Percentiles rank a stretch among this genome's conserved stretches.
Conservation (phyloP, 306 rosid genomes). For the Cicer chorassanicum region DNA sequence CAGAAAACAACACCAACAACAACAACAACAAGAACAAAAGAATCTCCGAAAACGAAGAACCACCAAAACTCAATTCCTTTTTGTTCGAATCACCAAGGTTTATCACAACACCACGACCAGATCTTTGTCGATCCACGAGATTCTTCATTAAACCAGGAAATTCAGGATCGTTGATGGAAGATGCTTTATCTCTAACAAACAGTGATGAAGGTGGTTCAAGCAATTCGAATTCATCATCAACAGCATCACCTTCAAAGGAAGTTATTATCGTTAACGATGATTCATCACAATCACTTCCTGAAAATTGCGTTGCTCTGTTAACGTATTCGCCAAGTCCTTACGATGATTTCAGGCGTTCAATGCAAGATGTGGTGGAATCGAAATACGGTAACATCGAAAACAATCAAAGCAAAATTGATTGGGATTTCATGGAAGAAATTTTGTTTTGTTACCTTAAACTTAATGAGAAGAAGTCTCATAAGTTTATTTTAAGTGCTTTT, state of each 20-base stretch:
- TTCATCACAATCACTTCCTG: slow-evolving; percentile 46
- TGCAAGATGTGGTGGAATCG: slow-evolving; percentile 68
- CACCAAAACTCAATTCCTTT: slow-evolving; percentile 28
- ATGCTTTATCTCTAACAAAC: slow-evolving; percentile 42
- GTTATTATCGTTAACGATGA: neutral
- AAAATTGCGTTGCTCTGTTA: slow-evolving; percentile 61
- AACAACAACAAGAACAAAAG: neutral
- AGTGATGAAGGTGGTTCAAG: slow-evolving; percentile 55
- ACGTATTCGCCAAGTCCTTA: slow-evolving; percentile 54
- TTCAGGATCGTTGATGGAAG: slow-evolving; percentile 62
- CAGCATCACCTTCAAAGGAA: slow-evolving; percentile 6
- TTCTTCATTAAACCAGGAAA: slow-evolving; percentile 54
- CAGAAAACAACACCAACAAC: neutral
- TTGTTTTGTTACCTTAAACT: slow-evolving; percentile 62
- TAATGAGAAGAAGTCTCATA: slow-evolving; percentile 67
- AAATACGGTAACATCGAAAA: slow-evolving; percentile 32
- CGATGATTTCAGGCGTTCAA: slow-evolving; percentile 67
- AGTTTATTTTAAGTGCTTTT: slow-evolving; percentile 69
- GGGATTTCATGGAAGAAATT: slow-evolving; percentile 88
- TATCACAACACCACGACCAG: neutral
- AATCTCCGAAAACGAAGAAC: slow-evolving; percentile 2
- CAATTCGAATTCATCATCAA: slow-evolving; percentile 27
- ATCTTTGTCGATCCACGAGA: slow-evolving; percentile 22
- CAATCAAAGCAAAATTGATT: slow-evolving; percentile 50
- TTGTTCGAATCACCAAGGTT: slow-evolving; percentile 53